Conservation (phyloP, 495 filamentous ascomycete genomes). For the Aspergillus campestris region DNA sequence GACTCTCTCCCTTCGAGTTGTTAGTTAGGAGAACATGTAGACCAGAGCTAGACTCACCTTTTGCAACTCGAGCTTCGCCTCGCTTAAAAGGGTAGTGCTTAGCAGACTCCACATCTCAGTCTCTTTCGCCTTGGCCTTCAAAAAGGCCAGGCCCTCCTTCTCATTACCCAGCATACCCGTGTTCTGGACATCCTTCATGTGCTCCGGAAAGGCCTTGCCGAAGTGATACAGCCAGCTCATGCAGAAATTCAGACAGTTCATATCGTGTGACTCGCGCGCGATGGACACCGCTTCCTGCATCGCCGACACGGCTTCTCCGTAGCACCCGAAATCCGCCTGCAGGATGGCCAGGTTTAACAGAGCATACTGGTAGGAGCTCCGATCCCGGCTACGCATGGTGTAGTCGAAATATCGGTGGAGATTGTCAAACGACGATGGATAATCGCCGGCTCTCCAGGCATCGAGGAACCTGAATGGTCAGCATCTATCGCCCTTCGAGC, state of each 20-base stretch:
- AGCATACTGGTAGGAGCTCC: slow-evolving; percentile 91
- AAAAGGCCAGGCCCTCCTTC: slow-evolving; percentile 71
- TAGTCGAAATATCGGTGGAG: slow-evolving; percentile 97
- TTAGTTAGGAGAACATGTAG: slow-evolving; percentile 3
- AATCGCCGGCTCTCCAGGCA: slow-evolving; percentile 85
- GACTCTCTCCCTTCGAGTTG: slow-evolving; percentile 60
- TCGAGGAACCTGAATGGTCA: slow-evolving; percentile 61
- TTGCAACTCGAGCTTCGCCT: slow-evolving; percentile 70
- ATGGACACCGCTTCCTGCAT: slow-evolving; percentile 90
- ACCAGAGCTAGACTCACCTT: slow-evolving; percentile 32
- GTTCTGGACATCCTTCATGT: slow-evolving; percentile 61
- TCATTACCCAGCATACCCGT: slow-evolving; percentile 68
- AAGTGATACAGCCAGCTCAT: slow-evolving; percentile 98
- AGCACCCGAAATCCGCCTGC: slow-evolving; percentile 91
- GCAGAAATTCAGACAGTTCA: slow-evolving; percentile 87
- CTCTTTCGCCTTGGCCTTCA: slow-evolving; percentile 85
- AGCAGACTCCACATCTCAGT: slow-evolving; percentile 79
- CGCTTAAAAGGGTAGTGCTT: slow-evolving; percentile 76
- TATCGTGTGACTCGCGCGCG: slow-evolving; percentile 85
- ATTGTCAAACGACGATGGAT: slow-evolving; percentile 78
- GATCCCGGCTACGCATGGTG: slow-evolving; percentile 80
- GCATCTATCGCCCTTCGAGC: neutral
- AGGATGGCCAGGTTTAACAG: slow-evolving; percentile 89
- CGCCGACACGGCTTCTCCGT: slow-evolving; percentile 79
- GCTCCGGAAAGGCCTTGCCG: slow-evolving; percentile 69